These are phyloP conservation scores for Aspergillus sp. DNA, from an alignment of 2,329 filamentous ascomycete species.

Conservation along the genomic window DNA sequence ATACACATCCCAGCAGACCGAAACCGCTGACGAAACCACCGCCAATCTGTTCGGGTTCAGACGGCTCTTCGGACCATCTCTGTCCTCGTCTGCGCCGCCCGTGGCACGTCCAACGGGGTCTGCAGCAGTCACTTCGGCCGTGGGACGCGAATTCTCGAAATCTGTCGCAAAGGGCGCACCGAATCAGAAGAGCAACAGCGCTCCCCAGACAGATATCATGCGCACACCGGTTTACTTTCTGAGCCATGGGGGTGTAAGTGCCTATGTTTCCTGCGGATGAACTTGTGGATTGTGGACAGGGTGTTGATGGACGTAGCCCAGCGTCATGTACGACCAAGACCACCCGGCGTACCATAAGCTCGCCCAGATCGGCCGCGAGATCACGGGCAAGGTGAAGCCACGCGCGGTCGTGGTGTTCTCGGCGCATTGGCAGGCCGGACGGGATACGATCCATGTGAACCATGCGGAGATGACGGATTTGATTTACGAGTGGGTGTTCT, in stretches of 20 bases:
- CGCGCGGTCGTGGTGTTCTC: constrained; percentile 73
- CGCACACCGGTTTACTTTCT: constrained; percentile 54
- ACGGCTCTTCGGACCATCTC: constrained; percentile 20
- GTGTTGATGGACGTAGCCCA: constrained; percentile 42
- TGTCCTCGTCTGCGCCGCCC: background rate
- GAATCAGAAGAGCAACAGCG: background rate
- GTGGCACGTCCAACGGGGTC: background rate
- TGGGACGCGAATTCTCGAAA: background rate
- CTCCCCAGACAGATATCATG: constrained; percentile 16
- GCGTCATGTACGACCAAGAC: constrained; percentile 64
- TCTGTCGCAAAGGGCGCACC: too few relatives aligned
- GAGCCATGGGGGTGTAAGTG: constrained; percentile 46
- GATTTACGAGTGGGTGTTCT: constrained; percentile 61
- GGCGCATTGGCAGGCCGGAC: constrained; percentile 68
- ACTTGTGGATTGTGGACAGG: too few relatives aligned
- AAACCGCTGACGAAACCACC: constrained; percentile 4
- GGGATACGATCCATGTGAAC: constrained; percentile 62
- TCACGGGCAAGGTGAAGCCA: constrained; percentile 67
- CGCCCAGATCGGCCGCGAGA: constrained; percentile 64
- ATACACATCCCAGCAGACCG: constrained; percentile 5
- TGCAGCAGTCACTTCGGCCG: background rate
- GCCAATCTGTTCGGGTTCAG: constrained; percentile 28
- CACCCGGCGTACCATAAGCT: constrained; percentile 67
- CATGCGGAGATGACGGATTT: constrained; percentile 61
- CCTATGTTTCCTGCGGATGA: background rate